Percentiles rank a stretch among this genome's conserved stretches.
Evolutionary conservation across 768 basidiomycete species (phyloP).

Genomic region (Trametes cinnabarina): DNA sequence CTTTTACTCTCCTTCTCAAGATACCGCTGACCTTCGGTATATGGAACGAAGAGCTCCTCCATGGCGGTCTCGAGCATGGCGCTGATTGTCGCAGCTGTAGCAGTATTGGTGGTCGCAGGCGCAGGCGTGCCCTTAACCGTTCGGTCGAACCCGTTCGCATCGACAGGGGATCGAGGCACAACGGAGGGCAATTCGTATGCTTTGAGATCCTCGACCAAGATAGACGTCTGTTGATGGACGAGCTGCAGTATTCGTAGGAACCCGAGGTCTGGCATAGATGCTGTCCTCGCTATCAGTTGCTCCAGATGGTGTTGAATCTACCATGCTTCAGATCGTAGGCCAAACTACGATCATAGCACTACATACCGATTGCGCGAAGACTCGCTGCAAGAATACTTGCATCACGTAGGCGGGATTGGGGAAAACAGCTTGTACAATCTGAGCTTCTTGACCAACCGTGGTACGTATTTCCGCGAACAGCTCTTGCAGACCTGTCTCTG

Average conservation of each 20-base stretch:
- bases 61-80: slow-evolving; percentile 92
- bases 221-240: slow-evolving; percentile 73
- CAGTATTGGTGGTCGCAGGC: slow-evolving; percentile 42
- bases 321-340: neutral
- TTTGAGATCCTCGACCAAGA: slow-evolving; percentile 88
- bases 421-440: slow-evolving; percentile 98
- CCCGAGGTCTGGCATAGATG: slow-evolving; percentile 79
- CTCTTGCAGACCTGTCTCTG: slow-evolving; percentile 74
- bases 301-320: slow-evolving; percentile 98
- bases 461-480: slow-evolving; percentile 84
- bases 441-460: slow-evolving; percentile 93
- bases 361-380: slow-evolving; percentile 95
- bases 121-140: slow-evolving; percentile 44
- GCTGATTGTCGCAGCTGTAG: slow-evolving; percentile 60
- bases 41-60: slow-evolving; percentile 95
- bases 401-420: slow-evolving; percentile 95
- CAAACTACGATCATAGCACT: neutral
- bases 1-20: slow-evolving; percentile 89
- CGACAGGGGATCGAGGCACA: slow-evolving; percentile 61
- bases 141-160: slow-evolving; percentile 58
- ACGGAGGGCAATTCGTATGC: slow-evolving; percentile 78
- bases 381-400: slow-evolving; percentile 96
- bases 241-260: slow-evolving; percentile 90
- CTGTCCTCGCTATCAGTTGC: slow-evolving; percentile 72
- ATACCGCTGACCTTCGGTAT: slow-evolving; percentile 88